phyloP scores from a whole-genome alignment of 2,329 filamentous ascomycete species.

The Phyllosticta citrichinensis region DNA sequence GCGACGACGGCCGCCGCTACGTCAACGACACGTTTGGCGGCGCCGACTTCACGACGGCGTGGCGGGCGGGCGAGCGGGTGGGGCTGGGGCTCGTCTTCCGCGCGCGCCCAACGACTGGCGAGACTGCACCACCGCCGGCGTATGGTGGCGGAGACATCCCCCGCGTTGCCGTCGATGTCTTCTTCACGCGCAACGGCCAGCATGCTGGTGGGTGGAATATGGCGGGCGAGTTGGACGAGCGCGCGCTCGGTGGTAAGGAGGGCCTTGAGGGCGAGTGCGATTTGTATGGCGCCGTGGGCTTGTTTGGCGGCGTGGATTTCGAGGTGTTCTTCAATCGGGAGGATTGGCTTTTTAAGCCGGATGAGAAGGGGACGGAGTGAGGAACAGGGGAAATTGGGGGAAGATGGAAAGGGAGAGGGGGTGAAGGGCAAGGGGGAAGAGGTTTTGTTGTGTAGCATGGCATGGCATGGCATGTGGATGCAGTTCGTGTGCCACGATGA shows the following conservation, averaged over 20 bases:
- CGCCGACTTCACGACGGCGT: constrained; percentile 54
- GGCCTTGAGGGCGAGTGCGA: constrained; percentile 65
- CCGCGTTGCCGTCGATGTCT: constrained; percentile 41
- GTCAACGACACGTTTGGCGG: constrained; percentile 68
- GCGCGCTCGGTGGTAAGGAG: constrained; percentile 49
- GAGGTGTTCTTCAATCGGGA: constrained; percentile 54
- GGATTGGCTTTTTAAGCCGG: constrained; percentile 43
- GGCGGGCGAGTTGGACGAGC: constrained; percentile 61
- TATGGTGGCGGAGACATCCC: constrained; percentile 15
- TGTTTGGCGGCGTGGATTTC: constrained; percentile 58
- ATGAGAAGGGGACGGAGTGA: not conserved
- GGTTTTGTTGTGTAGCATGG: too few species aligned
- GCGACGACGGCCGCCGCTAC: constrained; percentile 68
- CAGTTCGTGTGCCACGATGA: too few species aligned
- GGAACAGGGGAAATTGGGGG: too few species aligned
- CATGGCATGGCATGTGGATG: too few species aligned
- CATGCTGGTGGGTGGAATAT: constrained; percentile 57
- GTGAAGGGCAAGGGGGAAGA: too few species aligned
- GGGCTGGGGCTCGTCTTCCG: constrained; percentile 61
- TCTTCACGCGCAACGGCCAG: constrained; percentile 60
- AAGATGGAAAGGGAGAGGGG: too few species aligned
- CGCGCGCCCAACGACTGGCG: constrained; percentile 21
- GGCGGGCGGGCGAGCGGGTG: constrained; percentile 54
- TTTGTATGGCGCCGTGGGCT: constrained; percentile 59
- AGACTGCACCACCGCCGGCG: constrained; percentile 20